Base-by-base conservation (phyloP, 768 basidiomycete species). In the Trametes maxima region DNA sequence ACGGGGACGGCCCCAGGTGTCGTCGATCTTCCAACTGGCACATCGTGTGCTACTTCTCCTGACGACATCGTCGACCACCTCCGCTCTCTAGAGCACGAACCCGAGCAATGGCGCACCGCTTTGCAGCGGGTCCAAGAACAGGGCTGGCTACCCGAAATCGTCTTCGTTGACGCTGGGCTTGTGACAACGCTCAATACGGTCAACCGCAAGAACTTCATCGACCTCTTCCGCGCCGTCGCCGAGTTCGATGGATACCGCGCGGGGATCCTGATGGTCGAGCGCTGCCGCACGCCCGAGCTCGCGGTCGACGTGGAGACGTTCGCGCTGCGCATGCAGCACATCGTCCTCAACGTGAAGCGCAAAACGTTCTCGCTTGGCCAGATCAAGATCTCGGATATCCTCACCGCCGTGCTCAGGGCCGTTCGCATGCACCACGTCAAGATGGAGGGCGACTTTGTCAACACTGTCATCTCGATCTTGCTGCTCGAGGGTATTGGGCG, bases 361-460 rank as follows among this genome's bases (percentile, higher is more conserved):
- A 96, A 94, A 76, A 98, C 97, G 2, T 99, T 99, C 77, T 93
- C 92, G 24, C 85, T 99, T 5, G 95, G 93, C n/a, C 88, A 94
- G 73, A 94, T 99, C 77, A 94, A 92, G 73, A 97, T 99, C 57
- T 89, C 92, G 28, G 95, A 98, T 73, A 85, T 99, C 62, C 77
- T 98, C 33, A 90, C 85, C 3, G 91, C 96, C 64, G 97, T 98
- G 8, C 77, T 99, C 50, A 87, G 78, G 67, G 85, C 88, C 36
- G 95, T 99, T 3, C 80, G 95, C 59, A 80, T 84, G 65, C 95
- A 98, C 73, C 96, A 97, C 70, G 97, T 98, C 65, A 98, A 94
- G 79, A 92, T 99, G 88, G 96, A 99, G 76, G 94, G 89, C 14
- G 97, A 98, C 73, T 99, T 99, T 71, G 88, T 98, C 71, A 99